phyloP scores from a whole-genome alignment of 1,284 basidiomycete genomes.

The Schizophyllum amplum region DNA sequence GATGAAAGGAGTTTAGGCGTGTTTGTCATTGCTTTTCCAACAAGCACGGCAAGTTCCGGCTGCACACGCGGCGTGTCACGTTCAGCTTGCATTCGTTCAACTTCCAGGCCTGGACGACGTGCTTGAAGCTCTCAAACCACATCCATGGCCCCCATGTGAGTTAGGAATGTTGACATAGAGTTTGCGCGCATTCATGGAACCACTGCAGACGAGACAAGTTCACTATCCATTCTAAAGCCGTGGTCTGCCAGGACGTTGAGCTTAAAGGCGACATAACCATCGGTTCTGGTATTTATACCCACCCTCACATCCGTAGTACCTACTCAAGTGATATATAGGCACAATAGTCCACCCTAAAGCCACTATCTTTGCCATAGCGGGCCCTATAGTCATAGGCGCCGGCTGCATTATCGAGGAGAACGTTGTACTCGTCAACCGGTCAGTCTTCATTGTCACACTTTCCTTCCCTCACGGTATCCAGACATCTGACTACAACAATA shows the following conservation, averaged over 20 bases:
- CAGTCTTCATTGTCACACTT: slow-evolving; percentile 9
- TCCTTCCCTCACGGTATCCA: neutral
- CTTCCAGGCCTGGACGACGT: too few species aligned
- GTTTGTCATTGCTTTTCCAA: too few species aligned
- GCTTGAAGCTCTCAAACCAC: too few species aligned
- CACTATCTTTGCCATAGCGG: slow-evolving; percentile 81
- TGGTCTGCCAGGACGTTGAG: slow-evolving; percentile 84
- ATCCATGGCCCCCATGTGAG: too few species aligned
- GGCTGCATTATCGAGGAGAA: slow-evolving; percentile 91
- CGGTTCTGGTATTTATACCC: slow-evolving; percentile 48
- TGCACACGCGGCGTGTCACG: too few species aligned
- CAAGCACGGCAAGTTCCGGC: too few species aligned
- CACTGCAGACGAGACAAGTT: slow-evolving; percentile 74
- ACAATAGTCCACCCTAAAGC: slow-evolving; percentile 93
- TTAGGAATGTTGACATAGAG: too few species aligned
- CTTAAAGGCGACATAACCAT: slow-evolving; percentile 89
- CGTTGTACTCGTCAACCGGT: slow-evolving; percentile 83
- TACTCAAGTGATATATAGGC: slow-evolving; percentile 28
- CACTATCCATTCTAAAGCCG: slow-evolving; percentile 72
- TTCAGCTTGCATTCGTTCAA: too few species aligned
- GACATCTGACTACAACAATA: too few species aligned
- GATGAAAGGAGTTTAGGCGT: too few species aligned
- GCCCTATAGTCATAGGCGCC: slow-evolving; percentile 80
- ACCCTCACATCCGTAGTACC: neutral
- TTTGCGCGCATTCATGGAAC: too few species aligned